A percentile compares a stretch with the other conserved stretches of the same genome.
Evolutionary conservation across 768 basidiomycete genomes (phyloP).

Genomic region (Serendipita sp.): DNA sequence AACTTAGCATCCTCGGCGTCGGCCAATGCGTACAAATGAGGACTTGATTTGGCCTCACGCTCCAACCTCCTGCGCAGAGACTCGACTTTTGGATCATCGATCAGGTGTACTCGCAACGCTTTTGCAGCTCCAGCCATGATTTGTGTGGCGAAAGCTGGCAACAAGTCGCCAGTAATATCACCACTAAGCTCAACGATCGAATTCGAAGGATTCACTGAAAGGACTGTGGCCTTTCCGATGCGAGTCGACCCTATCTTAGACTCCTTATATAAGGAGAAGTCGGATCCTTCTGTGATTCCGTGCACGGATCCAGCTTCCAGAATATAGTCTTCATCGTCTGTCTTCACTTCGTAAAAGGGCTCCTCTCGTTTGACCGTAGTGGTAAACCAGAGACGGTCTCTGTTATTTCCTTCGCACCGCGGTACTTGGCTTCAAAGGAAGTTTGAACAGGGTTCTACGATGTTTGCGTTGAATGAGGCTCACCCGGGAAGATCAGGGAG

Average conservation of each 20-base stretch:
- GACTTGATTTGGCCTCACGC: too few relatives aligned
- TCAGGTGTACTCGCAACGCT: constrained; percentile 39
- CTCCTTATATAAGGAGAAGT: constrained; percentile 35
- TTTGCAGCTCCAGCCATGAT: constrained; percentile 24
- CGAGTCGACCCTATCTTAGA: constrained; percentile 32
- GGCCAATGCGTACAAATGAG: too few relatives aligned
- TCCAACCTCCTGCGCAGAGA: too few relatives aligned
- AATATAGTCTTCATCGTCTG: constrained; percentile 28
- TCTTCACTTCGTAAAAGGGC: constrained; percentile 24
- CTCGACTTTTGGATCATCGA: constrained; percentile 19
- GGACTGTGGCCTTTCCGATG: constrained; percentile 43
- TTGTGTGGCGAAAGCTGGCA: constrained; percentile 23
- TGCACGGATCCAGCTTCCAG: constrained; percentile 45
- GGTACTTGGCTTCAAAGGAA: constrained; percentile 32
- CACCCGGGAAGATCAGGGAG: neutral
- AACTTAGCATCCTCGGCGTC: too few relatives aligned
- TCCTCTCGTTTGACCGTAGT: constrained; percentile 34
- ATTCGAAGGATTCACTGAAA: constrained; percentile 33
- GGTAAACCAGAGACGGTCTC: constrained; percentile 36
- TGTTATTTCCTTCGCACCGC: constrained; percentile 33
- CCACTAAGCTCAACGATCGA: constrained; percentile 25
- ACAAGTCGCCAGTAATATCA: constrained; percentile 38
- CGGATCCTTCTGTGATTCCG: constrained; percentile 44
- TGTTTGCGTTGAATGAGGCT: neutral
- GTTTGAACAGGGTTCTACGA: neutral